These are phyloP conservation scores for Phlyctochytrium planicorne DNA, from an alignment of 192 early-diverging fungal species.

Conservation along the genomic window DNA sequence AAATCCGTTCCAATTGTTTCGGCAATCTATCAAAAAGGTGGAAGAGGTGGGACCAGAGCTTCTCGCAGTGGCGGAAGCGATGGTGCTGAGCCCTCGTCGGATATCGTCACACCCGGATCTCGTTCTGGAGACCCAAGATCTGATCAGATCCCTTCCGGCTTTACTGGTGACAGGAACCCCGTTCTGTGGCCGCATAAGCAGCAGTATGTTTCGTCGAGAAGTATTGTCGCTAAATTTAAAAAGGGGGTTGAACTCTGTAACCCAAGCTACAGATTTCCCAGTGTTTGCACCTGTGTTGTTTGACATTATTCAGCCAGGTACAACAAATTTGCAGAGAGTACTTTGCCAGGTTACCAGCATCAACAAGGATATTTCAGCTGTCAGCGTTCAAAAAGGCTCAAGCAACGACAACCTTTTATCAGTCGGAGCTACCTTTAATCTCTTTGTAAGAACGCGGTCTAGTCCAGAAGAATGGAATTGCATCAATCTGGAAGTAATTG, in stretches of 20 bases:
- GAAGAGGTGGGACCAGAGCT: slow-evolving; percentile 9
- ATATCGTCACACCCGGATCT: neutral
- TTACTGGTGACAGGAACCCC: slow-evolving; percentile 48
- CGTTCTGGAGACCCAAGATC: neutral
- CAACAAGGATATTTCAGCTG: slow-evolving; percentile 49
- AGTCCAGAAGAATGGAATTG: slow-evolving; percentile 45
- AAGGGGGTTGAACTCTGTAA: slow-evolving; percentile 37
- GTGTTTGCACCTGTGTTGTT: slow-evolving; percentile 54
- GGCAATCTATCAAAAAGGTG: slow-evolving; percentile 43
- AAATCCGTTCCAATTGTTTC: slow-evolving; percentile 24
- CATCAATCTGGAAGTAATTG: slow-evolving; percentile 56
- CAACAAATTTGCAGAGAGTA: slow-evolving; percentile 42
- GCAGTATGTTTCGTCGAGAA: slow-evolving; percentile 34
- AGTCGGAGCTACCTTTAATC: slow-evolving; percentile 50
- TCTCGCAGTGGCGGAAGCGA: slow-evolving; percentile 4
- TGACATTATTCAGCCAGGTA: slow-evolving; percentile 56
- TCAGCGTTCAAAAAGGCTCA: slow-evolving; percentile 46
- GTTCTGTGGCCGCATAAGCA: slow-evolving; percentile 51
- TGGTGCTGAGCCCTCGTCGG: neutral
- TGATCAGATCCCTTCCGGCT: slow-evolving; percentile 41
- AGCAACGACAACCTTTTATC: slow-evolving; percentile 23
- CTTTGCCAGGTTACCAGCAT: slow-evolving; percentile 48
- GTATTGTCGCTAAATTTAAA: slow-evolving; percentile 7
- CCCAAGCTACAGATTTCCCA: slow-evolving; percentile 46
- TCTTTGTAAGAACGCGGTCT: slow-evolving; percentile 42